Conservation (phyloP, 2,329 filamentous ascomycete genomes). For the Acrocalymma vagum region DNA sequence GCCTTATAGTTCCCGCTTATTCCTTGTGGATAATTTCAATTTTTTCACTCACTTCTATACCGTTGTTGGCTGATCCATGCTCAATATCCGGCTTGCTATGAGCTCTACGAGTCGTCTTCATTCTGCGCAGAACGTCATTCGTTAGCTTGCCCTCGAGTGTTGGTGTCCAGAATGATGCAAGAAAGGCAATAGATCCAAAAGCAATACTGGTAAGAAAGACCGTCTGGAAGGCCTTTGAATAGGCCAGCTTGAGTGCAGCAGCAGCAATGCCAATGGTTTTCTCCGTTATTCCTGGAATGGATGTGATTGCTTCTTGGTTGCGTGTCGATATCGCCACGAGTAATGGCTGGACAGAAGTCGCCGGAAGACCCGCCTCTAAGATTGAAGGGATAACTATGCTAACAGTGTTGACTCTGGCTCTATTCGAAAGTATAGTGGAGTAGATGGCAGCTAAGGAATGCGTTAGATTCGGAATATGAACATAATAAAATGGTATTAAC, state of each 20-base stretch:
- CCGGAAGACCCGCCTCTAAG: slow-evolving; percentile 8
- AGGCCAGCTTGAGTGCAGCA: slow-evolving; percentile 16
- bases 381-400: slow-evolving; percentile 15
- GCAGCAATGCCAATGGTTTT: slow-evolving; percentile 12
- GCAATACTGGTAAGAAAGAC: slow-evolving; percentile 23
- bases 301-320: too few relatives aligned
- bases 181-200: slow-evolving; percentile 23
- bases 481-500: too few relatives aligned
- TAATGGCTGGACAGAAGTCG: too few relatives aligned
- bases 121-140: too few relatives aligned
- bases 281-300: slow-evolving; percentile 17
- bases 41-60: too few relatives aligned
- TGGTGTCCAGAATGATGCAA: slow-evolving; percentile 23
- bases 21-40: too few relatives aligned
- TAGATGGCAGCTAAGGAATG: slow-evolving; percentile 6
- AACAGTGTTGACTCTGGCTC: slow-evolving; percentile 8
- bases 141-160: too few relatives aligned
- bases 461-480: slow-evolving; percentile 13
- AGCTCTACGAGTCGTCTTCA: too few relatives aligned
- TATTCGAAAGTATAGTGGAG: slow-evolving; percentile 13
- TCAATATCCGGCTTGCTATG: too few relatives aligned
- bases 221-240: slow-evolving; percentile 22
- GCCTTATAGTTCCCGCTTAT: too few relatives aligned
- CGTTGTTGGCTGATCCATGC: too few relatives aligned
- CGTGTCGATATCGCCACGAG: too few relatives aligned